Evolutionary conservation across 2,329 filamentous ascomycete species (phyloP).

Genomic region (Alternaria sp.): DNA sequence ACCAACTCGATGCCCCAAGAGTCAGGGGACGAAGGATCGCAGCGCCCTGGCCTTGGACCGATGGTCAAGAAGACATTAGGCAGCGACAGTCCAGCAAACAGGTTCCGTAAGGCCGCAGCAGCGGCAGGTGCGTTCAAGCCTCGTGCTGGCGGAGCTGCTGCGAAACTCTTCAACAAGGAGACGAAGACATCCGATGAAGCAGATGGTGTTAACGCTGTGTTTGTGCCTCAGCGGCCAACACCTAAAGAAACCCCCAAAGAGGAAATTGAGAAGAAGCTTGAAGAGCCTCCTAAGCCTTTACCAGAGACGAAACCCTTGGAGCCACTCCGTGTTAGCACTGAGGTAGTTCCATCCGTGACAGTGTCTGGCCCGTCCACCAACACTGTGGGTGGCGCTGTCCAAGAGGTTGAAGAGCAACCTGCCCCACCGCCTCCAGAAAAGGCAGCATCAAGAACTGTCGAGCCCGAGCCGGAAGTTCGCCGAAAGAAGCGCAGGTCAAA

Average conservation of each 20-base stretch:
- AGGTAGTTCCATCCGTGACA: constrained; percentile 46
- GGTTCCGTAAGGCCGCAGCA: constrained; percentile 81
- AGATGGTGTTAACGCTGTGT: constrained; percentile 88
- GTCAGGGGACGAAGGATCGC: constrained; percentile 63
- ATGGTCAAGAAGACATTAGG: constrained; percentile 87
- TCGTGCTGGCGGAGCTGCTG: constrained; percentile 83
- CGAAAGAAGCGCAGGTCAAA: constrained; percentile 71
- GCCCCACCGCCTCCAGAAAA: constrained; percentile 52
- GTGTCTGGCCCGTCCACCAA: constrained; percentile 44
- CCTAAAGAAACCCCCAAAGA: constrained; percentile 40
- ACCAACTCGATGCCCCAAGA: constrained; percentile 51
- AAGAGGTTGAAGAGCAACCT: constrained; percentile 35
- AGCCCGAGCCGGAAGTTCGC: constrained; percentile 56
- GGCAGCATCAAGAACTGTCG: constrained; percentile 24
- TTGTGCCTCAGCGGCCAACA: constrained; percentile 68
- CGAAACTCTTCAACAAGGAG: constrained; percentile 70
- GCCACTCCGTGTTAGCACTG: constrained; percentile 40
- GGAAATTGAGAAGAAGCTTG: constrained; percentile 37
- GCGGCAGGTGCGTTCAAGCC: constrained; percentile 79
- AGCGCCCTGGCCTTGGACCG: constrained; percentile 81
- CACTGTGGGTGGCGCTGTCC: constrained; percentile 21
- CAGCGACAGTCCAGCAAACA: constrained; percentile 75
- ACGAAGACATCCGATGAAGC: constrained; percentile 72
- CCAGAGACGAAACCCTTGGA: constrained; percentile 42
- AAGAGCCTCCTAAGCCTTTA: constrained; percentile 30